A percentile compares a stretch with the other conserved stretches of the same genome.
phyloP scores from a whole-genome alignment of 352 stramenopile species.

The Phytophthora pluvialis region DNA sequence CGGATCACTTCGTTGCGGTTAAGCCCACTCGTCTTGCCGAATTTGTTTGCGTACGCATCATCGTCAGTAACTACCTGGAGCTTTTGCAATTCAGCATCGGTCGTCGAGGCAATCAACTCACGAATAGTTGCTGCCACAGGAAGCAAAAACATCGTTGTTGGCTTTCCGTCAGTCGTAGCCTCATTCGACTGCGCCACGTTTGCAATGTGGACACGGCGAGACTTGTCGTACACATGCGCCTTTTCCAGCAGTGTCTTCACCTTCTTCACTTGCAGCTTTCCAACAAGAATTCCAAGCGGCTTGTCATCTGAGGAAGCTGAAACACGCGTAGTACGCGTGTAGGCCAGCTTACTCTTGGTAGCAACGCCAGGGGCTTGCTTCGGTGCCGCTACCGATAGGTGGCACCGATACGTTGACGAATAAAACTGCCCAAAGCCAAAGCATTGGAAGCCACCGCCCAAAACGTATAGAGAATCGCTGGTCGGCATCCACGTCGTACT shows the following conservation, averaged over 20 bases:
- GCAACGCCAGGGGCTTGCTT: conserved; percentile 1
- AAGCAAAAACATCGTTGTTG: conserved; percentile 58
- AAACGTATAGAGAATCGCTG: conserved; percentile 50
- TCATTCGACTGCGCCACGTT: conserved; percentile 13
- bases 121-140: conserved; percentile 58
- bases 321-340: neutral
- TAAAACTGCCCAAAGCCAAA: conserved; percentile 89
- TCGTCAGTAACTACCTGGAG: conserved; percentile 58
- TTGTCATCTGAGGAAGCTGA: conserved; percentile 20
- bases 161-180: conserved; percentile 18
- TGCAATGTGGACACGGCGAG: conserved; percentile 64
- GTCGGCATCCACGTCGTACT: conserved; percentile 58
- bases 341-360: conserved; percentile 17
- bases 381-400: conserved; percentile 39
- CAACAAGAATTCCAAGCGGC: conserved; percentile 51
- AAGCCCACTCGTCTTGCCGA: conserved; percentile 67
- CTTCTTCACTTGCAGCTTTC: conserved; percentile 77
- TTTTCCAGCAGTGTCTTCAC: conserved; percentile 81
- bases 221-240: conserved; percentile 76
- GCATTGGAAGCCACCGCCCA: conserved; percentile 83
- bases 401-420: conserved; percentile 63
- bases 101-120: conserved; percentile 27
- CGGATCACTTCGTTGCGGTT: conserved; percentile 81
- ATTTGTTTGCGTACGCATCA: conserved; percentile 79
- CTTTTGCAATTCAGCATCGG: conserved; percentile 36